phyloP scores from a whole-genome alignment of 139 green algal genomes.

The Coelastrella sp. region DNA sequence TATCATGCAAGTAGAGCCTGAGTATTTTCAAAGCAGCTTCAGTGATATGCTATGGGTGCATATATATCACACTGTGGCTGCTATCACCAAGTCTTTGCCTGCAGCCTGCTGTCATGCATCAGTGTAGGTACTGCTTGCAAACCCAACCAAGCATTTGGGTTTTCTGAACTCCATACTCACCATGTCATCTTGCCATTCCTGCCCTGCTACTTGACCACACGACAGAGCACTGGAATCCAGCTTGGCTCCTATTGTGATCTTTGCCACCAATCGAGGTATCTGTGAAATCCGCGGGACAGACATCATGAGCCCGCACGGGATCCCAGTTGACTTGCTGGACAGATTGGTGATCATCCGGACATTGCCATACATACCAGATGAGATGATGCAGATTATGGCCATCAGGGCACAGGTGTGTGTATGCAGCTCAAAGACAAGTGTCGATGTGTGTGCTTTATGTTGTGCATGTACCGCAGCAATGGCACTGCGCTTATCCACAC shows the following conservation, averaged over 20 bases:
- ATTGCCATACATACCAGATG: conserved; percentile 91
- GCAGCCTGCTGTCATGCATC: too few species aligned
- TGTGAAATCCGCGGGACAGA: conserved; percentile 88
- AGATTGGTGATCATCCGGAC: conserved; percentile 98
- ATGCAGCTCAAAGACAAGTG: too few species aligned
- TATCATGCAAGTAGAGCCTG: too few species aligned
- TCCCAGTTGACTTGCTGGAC: conserved; percentile 98
- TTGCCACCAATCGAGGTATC: conserved; percentile 94
- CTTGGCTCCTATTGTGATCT: conserved; percentile 97
- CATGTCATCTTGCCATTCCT: background rate
- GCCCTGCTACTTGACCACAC: too few species aligned
- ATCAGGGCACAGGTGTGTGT: conserved; percentile 84
- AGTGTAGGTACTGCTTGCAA: too few species aligned
- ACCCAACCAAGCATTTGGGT: too few species aligned
- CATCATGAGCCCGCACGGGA: conserved; percentile 91
- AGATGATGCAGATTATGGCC: conserved; percentile 93
- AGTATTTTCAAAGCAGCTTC: too few species aligned
- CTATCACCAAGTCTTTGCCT: too few species aligned
- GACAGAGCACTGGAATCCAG: conserved; percentile 20
- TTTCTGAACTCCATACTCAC: too few species aligned
- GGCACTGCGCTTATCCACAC: background rate
- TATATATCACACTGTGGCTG: too few species aligned
- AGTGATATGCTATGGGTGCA: too few species aligned
- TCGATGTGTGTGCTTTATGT: too few species aligned
- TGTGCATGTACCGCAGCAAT: background rate